These are phyloP conservation scores for Berkeleyomyces rouxiae DNA, from an alignment of 2,329 filamentous ascomycete species.

Conservation along the genomic window DNA sequence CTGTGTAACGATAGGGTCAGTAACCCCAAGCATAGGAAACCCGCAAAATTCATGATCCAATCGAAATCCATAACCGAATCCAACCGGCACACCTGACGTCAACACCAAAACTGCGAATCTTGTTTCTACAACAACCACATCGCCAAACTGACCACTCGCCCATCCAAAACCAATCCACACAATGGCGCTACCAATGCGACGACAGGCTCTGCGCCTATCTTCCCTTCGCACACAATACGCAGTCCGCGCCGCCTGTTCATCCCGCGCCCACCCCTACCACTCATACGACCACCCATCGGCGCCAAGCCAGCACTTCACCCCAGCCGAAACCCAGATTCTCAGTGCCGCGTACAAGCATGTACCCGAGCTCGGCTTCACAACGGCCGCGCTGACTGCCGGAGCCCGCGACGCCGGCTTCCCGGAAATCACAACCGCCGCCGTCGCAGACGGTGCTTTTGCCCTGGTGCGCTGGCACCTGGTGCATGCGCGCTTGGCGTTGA, in stretches of 20 bases:
- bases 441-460: slow-evolving; percentile 65
- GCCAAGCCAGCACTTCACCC: slow-evolving; percentile 42
- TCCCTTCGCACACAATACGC: neutral
- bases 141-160: neutral
- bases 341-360: slow-evolving; percentile 65
- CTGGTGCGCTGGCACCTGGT: slow-evolving; percentile 66
- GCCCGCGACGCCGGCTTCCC: slow-evolving; percentile 73
- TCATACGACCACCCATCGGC: slow-evolving; percentile 50
- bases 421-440: slow-evolving; percentile 68
- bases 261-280: slow-evolving; percentile 40
- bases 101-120: too few species aligned
- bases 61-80: neutral
- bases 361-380: slow-evolving; percentile 67
- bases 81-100: neutral
- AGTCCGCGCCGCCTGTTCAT: neutral
- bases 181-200: slow-evolving; percentile 1
- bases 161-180: neutral
- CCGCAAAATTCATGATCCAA: neutral
- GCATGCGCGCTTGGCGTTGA: slow-evolving; percentile 46
- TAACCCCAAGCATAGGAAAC: neutral
- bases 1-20: neutral
- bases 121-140: neutral
- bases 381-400: slow-evolving; percentile 54
- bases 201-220: neutral
- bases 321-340: slow-evolving; percentile 60